Percentiles rank a stretch among this genome's conserved stretches.
These are phyloP conservation scores for Domatiomyces globalis DNA, from an alignment of 2,329 filamentous ascomycete species.

Conservation along the genomic window DNA sequence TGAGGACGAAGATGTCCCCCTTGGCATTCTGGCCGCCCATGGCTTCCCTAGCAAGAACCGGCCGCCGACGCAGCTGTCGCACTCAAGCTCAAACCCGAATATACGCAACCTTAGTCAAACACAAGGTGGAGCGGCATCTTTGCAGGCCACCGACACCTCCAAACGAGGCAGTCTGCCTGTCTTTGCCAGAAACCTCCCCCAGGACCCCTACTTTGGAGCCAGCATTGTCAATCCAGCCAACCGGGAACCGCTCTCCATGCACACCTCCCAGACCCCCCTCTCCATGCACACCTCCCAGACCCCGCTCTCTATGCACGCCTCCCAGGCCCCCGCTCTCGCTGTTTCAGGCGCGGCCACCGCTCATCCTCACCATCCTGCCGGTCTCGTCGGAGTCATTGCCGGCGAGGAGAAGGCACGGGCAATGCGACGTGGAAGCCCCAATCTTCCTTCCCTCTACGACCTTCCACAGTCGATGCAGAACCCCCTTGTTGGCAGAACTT, in stretches of 20 bases:
- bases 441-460: conserved; percentile 35
- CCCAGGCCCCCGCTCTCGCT: conserved; percentile 1
- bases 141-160: conserved; percentile 46
- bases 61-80: conserved; percentile 53
- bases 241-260: conserved; percentile 60
- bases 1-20: conserved; percentile 74
- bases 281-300: conserved; percentile 40
- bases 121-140: conserved; percentile 35
- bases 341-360: conserved; percentile 13
- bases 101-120: conserved; percentile 29
- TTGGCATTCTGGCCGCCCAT: conserved; percentile 76
- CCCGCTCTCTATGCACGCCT: conserved; percentile 53
- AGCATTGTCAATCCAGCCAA: conserved; percentile 57
- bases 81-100: conserved; percentile 57
- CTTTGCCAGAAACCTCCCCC: conserved; percentile 68
- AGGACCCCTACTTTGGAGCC: conserved; percentile 73
- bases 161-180: conserved; percentile 51
- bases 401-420: conserved; percentile 68
- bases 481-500: conserved; percentile 25
- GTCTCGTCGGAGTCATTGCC: conserved; percentile 76
- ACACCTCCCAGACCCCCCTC: conserved; percentile 29
- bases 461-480: conserved; percentile 21
- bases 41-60: conserved; percentile 70
- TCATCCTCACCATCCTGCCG: conserved; percentile 47
- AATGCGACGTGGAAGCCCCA: conserved; percentile 64